Conservation (phyloP, 1,284 basidiomycete species). For the Cystobasidiaceae sp. region DNA sequence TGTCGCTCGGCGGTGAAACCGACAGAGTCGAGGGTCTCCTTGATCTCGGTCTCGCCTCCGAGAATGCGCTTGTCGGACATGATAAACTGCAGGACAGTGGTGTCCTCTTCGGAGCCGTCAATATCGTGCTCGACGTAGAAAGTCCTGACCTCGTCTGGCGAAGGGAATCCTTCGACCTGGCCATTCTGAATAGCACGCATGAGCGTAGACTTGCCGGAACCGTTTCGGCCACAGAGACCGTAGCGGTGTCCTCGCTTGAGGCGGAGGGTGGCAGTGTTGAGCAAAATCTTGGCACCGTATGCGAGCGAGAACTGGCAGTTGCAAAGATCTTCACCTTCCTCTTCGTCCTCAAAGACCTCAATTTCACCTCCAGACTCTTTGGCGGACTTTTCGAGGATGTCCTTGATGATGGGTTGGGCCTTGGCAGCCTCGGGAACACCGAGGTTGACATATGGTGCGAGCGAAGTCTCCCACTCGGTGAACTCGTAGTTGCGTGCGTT, state of each 20-base stretch:
- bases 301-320: constrained; percentile 97
- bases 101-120: constrained; percentile 88
- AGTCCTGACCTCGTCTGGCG: constrained; percentile 88
- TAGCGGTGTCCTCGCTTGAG: constrained; percentile 98
- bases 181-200: constrained; percentile 59
- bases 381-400: constrained; percentile 84
- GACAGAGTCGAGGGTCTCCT: constrained; percentile 77
- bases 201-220: constrained; percentile 96
- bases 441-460: constrained; percentile 71
- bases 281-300: constrained; percentile 96
- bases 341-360: constrained; percentile 74
- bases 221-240: constrained; percentile 96
- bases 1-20: constrained; percentile 87
- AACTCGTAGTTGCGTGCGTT: constrained; percentile 88
- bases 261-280: constrained; percentile 91
- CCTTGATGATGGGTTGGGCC: constrained; percentile 64
- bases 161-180: constrained; percentile 97
- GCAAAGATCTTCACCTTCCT: constrained; percentile 95
- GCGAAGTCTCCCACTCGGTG: constrained; percentile 71
- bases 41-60: constrained; percentile 64
- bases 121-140: constrained; percentile 97
- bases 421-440: constrained; percentile 60
- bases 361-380: constrained; percentile 68
- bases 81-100: constrained; percentile 84
- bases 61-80: constrained; percentile 77